Percentiles rank a stretch among this genome's conserved stretches.
Conservation (phyloP, 1,139 yeast genomes). For the Geotrichum klebahnii region DNA sequence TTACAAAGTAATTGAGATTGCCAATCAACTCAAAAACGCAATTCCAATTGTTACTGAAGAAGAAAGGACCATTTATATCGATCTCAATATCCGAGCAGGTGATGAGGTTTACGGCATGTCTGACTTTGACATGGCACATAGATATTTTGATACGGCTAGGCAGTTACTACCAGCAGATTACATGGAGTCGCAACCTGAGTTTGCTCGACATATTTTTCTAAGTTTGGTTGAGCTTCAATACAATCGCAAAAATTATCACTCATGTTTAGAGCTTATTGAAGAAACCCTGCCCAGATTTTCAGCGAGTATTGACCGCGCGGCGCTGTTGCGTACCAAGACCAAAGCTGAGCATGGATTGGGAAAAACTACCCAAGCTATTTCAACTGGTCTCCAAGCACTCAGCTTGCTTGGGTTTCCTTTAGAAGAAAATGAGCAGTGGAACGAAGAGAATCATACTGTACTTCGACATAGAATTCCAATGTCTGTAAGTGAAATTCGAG, state of each 20-base stretch:
- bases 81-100: conserved; percentile 32
- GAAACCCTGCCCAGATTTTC: conserved; percentile 26
- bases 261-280: conserved; percentile 29
- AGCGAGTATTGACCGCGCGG: conserved; percentile 28
- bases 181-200: conserved; percentile 22
- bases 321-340: conserved; percentile 39
- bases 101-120: conserved; percentile 34
- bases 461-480: conserved; percentile 42
- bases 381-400: conserved; percentile 30
- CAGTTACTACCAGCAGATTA: conserved; percentile 27
- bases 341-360: conserved; percentile 44
- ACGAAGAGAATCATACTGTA: conserved; percentile 31
- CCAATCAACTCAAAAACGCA: conserved; percentile 33
- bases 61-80: conserved; percentile 29
- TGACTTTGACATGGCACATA: conserved; percentile 35
- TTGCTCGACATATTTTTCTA: conserved; percentile 29
- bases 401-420: conserved; percentile 33
- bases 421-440: conserved; percentile 40
- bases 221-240: conserved; percentile 32
- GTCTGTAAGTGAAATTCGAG: conserved; percentile 46
- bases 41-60: conserved; percentile 32
- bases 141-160: conserved; percentile 32
- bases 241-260: conserved; percentile 30
- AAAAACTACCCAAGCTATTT: conserved; percentile 39
- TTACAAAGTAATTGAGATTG: conserved; percentile 32